Base-by-base conservation (phyloP, 2,329 filamentous ascomycete genomes). In the Fusarium oxysporum region DNA sequence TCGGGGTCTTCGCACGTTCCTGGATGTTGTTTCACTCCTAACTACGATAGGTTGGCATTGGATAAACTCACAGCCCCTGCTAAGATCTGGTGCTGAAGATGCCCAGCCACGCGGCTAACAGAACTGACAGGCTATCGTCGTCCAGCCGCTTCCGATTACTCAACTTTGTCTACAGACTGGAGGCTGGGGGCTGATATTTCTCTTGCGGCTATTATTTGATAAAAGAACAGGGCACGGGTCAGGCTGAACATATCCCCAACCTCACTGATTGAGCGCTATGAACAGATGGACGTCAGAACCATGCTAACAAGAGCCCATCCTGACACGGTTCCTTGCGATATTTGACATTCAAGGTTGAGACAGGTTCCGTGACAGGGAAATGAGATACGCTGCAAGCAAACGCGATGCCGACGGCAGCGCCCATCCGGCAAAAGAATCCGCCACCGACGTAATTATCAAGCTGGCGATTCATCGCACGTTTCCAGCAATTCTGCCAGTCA, bases 391-490 rank as follows among this genome's bases (percentile, higher is more conserved):
- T 37, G 53, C 56, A 44, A 69, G 53, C 56, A 57, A 65, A 61
- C 23, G 47, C 44, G 65, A 75, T 78, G 76, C 76, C 76, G 76
- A 60, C 76, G 76, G 76, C 76, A 78, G 54, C 56, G 50, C 62
- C 60, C 54, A 71, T 71, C 68, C 70, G 76, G 75, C 62, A 74
- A 56, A 63, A 62, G 47, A 50, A 50, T 37, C 76, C 70, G 76
- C 76, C 76, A 78, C 76, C 76, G 75, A 78, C 76, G 76, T 77
- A 78, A 78, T 71, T 41, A 35, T 28, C 62, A 59, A 59, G 44
- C 45, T 59, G 44, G 56, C 48, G 37, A 68, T 72, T 73, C 76
- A 74, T 77, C 65, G 66, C 60, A 71, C 50, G 47, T 71, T 69
- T 62, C 48, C 58, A 58, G 40, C 40, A 43, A 47, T 61, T 74